Conservation (phyloP, 2,329 filamentous ascomycete species). For the Botrytis elliptica region DNA sequence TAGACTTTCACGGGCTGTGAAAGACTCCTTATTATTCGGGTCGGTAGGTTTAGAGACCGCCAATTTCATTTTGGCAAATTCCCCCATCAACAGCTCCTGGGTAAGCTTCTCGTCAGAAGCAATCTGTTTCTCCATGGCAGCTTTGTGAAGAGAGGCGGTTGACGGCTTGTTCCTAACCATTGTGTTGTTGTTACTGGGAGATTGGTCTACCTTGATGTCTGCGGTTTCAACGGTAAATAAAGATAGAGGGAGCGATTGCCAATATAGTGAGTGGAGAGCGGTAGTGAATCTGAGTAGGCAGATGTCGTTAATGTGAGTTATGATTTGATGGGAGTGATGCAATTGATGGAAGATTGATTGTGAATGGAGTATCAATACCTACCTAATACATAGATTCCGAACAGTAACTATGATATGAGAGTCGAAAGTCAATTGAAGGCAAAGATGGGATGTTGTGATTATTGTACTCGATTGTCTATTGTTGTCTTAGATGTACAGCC, state of each 20-base stretch:
- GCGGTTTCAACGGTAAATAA: not conserved
- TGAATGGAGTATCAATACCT: not conserved
- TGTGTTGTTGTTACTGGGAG: not conserved
- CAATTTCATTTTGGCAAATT: not conserved
- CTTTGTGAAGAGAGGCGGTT: not conserved
- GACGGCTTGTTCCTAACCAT: constrained; percentile 7
- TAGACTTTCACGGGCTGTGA: not conserved
- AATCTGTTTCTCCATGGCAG: not conserved
- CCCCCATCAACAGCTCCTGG: not conserved
- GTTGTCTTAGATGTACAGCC: constrained; percentile 1
- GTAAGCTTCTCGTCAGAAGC: not conserved
- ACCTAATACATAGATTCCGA: not conserved
- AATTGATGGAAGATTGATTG: not conserved
- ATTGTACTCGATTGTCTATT: not conserved
- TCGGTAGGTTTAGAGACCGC: not conserved
- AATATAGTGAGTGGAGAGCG: not conserved
- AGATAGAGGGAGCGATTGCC: too few species aligned
- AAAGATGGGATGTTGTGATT: not conserved
- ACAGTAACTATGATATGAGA: too few species aligned
- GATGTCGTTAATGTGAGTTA: constrained; percentile 7
- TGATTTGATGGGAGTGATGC: not conserved
- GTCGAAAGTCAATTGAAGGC: not conserved
- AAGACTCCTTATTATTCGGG: not conserved
- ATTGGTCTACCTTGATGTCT: not conserved
- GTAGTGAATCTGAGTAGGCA: constrained; percentile 25